These are phyloP conservation scores for Meyerozyma athensensis DNA, from an alignment of 1,139 yeast genomes.

Conservation along the genomic window DNA sequence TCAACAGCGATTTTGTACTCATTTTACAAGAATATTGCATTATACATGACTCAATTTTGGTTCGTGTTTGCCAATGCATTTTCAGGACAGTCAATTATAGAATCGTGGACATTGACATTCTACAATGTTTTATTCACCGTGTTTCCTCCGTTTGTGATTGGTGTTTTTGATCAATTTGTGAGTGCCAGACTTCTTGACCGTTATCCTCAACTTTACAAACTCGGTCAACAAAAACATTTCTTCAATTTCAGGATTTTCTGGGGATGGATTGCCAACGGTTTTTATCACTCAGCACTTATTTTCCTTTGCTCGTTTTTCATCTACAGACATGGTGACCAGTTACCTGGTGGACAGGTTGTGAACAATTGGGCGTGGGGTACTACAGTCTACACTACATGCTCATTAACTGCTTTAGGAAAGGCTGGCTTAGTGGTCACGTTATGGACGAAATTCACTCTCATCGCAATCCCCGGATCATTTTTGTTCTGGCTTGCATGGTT, in stretches of 20 bases:
- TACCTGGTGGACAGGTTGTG: conserved; percentile 66
- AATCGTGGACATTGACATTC: conserved; percentile 96
- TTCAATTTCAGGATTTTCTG: conserved; percentile 90
- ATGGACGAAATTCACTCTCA: conserved; percentile 90
- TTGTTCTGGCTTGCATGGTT: conserved; percentile 77
- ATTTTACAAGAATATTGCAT: conserved; percentile 89
- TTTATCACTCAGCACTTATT: conserved; percentile 85
- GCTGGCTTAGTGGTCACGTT: conserved; percentile 88
- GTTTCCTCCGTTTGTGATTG: conserved; percentile 91
- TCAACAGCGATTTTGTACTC: conserved; percentile 90
- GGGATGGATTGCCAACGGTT: conserved; percentile 97
- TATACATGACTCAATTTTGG: conserved; percentile 99
- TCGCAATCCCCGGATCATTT: conserved; percentile 95
- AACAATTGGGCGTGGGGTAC: conserved; percentile 98
- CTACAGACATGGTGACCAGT: conserved; percentile 62
- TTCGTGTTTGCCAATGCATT: conserved; percentile 87
- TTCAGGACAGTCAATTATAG: conserved; percentile 94
- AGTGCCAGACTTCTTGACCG: conserved; percentile 84
- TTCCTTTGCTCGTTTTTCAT: conserved; percentile 71
- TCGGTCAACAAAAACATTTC: conserved; percentile 85
- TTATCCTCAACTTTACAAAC: conserved; percentile 86
- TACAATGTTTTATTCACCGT: conserved; percentile 96
- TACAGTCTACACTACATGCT: conserved; percentile 81
- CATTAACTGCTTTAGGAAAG: conserved; percentile 86
- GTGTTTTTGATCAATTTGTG: conserved; percentile 95